Percentiles rank a stretch among this genome's conserved stretches.
Conservation (phyloP, 2,329 filamentous ascomycete species). For the Alternaria ventricosa region DNA sequence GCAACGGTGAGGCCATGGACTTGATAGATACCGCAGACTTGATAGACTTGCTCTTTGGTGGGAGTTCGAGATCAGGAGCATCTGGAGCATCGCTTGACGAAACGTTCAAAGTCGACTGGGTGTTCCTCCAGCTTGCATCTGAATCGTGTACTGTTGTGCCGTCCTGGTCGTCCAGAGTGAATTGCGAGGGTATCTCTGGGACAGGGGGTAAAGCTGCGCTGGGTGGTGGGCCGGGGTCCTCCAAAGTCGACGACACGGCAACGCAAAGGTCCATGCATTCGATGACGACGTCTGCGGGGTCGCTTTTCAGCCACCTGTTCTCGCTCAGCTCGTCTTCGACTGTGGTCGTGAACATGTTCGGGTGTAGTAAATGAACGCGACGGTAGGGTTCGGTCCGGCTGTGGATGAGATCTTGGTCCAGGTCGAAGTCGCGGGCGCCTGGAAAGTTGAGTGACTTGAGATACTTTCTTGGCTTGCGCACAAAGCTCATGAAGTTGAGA, state of each 20-base stretch:
- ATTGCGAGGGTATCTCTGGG: slow-evolving; percentile 38
- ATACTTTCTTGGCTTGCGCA: slow-evolving; percentile 80
- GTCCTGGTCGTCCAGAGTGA: slow-evolving; percentile 40
- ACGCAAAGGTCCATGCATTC: slow-evolving; percentile 76
- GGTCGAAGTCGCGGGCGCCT: slow-evolving; percentile 75
- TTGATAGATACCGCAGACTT: slow-evolving; percentile 52
- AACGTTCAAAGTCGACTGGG: slow-evolving; percentile 58
- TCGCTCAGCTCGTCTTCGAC: slow-evolving; percentile 81
- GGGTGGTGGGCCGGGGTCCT: slow-evolving; percentile 57
- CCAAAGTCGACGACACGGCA: slow-evolving; percentile 49
- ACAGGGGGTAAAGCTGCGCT: slow-evolving; percentile 55
- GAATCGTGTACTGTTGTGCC: slow-evolving; percentile 39
- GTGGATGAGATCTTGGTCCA: slow-evolving; percentile 78
- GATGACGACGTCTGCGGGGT: slow-evolving; percentile 79
- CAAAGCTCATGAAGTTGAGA: slow-evolving; percentile 85
- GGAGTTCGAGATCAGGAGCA: slow-evolving; percentile 27
- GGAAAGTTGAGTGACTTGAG: slow-evolving; percentile 74
- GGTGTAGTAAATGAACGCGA: slow-evolving; percentile 75
- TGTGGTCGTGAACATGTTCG: slow-evolving; percentile 83
- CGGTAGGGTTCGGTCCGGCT: slow-evolving; percentile 77
- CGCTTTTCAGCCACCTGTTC: slow-evolving; percentile 79
- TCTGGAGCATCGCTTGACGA: slow-evolving; percentile 32
- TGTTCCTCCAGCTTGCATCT: slow-evolving; percentile 60
- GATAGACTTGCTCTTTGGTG: slow-evolving; percentile 41
- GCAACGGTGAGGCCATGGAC: slow-evolving; percentile 54